phyloP scores from a whole-genome alignment of 805 yeast genomes.

The Ogataea ramenticola region DNA sequence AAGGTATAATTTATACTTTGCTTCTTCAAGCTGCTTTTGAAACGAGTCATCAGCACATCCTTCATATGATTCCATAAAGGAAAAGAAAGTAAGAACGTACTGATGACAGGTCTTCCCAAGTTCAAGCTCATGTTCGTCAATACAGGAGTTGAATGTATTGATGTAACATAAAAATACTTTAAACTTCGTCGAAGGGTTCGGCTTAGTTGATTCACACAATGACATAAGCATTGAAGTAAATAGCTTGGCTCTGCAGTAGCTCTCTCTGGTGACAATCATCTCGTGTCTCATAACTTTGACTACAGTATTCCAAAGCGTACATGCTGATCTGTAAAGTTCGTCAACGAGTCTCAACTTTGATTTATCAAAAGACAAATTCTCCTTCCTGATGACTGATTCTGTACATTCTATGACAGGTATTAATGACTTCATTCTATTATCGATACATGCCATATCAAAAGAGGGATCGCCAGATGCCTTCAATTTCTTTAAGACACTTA shows the following conservation, averaged over 20 bases:
- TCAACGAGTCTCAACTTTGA: background rate
- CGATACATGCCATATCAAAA: constrained; percentile 12
- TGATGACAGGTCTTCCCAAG: constrained; percentile 20
- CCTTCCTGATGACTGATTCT: constrained; percentile 6
- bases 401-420: constrained; percentile 10
- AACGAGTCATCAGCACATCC: background rate
- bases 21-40: background rate
- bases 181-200: constrained; percentile 18
- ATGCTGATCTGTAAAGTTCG: constrained; percentile 14
- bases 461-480: constrained; percentile 6
- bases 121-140: constrained; percentile 17
- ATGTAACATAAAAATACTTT: constrained; percentile 26
- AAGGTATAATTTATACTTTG: background rate
- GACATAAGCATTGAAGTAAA: constrained; percentile 26
- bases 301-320: constrained; percentile 31
- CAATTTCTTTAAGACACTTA: constrained; percentile 1
- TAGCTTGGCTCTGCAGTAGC: constrained; percentile 15
- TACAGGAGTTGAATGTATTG: constrained; percentile 19
- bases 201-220: constrained; percentile 21
- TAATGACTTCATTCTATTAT: constrained; percentile 8
- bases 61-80: constrained; percentile 12
- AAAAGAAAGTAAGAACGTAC: constrained; percentile 20
- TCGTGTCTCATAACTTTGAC: constrained; percentile 19
- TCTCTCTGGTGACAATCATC: constrained; percentile 1
- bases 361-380: background rate